Evolutionary conservation across 2,329 filamentous ascomycete genomes (phyloP).

Genomic region (Aspergillus texensis): DNA sequence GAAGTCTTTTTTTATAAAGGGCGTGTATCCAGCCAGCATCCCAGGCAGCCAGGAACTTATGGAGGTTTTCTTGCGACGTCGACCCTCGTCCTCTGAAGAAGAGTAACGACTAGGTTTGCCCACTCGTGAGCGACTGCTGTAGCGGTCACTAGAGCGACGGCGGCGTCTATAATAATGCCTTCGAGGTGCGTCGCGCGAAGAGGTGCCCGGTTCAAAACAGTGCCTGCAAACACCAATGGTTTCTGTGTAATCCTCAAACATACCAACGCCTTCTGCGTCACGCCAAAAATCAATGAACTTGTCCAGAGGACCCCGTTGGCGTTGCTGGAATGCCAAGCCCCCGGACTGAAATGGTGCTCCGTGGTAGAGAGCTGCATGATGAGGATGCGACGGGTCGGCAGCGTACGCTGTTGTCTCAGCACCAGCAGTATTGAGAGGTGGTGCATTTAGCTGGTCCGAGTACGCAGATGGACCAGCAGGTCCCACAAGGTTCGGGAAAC

Average conservation of each 20-base stretch:
- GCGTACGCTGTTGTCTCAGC: slow-evolving; percentile 44
- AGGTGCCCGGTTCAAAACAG: slow-evolving; percentile 65
- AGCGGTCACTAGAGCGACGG: slow-evolving; percentile 51
- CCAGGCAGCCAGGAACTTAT: slow-evolving; percentile 55
- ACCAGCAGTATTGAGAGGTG: slow-evolving; percentile 16
- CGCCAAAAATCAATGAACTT: slow-evolving; percentile 64
- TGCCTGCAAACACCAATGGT: slow-evolving; percentile 67
- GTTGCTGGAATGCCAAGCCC: slow-evolving; percentile 53
- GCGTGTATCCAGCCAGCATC: slow-evolving; percentile 57
- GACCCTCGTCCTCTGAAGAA: slow-evolving; percentile 54
- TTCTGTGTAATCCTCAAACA: slow-evolving; percentile 70
- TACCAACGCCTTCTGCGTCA: slow-evolving; percentile 64
- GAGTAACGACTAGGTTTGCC: slow-evolving; percentile 64
- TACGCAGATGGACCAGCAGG: slow-evolving; percentile 15
- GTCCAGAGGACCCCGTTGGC: slow-evolving; percentile 58
- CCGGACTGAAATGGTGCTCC: slow-evolving; percentile 32
- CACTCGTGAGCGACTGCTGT: slow-evolving; percentile 50
- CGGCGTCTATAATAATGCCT: slow-evolving; percentile 58
- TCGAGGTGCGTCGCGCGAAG: slow-evolving; percentile 60
- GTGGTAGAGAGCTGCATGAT: slow-evolving; percentile 35
- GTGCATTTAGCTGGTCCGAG: slow-evolving; percentile 13
- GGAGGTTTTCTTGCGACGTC: slow-evolving; percentile 48
- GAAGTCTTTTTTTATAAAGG: slow-evolving; percentile 58
- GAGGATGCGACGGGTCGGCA: slow-evolving; percentile 32
- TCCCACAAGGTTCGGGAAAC: slow-evolving; percentile 20